Percentiles rank a stretch among this genome's conserved stretches.
These are phyloP conservation scores for Ogataea wickerhamii DNA, from an alignment of 805 yeast genomes.

Conservation along the genomic window DNA sequence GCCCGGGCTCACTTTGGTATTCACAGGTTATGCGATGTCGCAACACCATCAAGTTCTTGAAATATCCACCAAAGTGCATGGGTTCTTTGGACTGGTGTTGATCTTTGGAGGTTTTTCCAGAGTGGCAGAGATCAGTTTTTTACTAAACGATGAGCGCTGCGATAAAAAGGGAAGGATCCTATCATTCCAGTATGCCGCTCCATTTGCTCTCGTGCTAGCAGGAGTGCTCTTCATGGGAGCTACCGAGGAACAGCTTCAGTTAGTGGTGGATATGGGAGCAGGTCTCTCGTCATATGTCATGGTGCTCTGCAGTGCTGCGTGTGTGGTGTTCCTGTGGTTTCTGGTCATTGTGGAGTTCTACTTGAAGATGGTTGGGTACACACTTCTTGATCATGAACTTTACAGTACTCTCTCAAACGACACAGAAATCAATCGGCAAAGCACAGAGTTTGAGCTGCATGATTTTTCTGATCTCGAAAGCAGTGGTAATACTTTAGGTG, in stretches of 20 bases:
- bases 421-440: conserved; percentile 5
- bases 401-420: conserved; percentile 14
- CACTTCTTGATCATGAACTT: conserved; percentile 11
- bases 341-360: conserved; percentile 58
- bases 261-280: conserved; percentile 71
- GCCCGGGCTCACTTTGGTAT: conserved; percentile 77
- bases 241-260: conserved; percentile 76
- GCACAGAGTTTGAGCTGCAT: conserved; percentile 26
- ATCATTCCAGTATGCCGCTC: conserved; percentile 84
- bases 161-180: conserved; percentile 43
- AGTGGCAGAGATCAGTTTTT: conserved; percentile 72
- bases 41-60: conserved; percentile 75
- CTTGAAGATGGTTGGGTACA: conserved; percentile 38
- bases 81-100: conserved; percentile 76
- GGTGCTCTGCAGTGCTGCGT: conserved; percentile 68
- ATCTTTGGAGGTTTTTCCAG: conserved; percentile 76
- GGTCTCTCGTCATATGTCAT: conserved; percentile 83
- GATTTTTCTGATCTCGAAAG: conserved; percentile 26
- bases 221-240: conserved; percentile 91
- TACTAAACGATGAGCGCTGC: conserved; percentile 58
- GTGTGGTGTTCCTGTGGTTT: conserved; percentile 65
- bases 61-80: conserved; percentile 84
- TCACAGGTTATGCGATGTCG: conserved; percentile 94
- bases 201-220: conserved; percentile 71
- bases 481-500: not conserved